These are phyloP conservation scores for Chrysanthemum seticuspe DNA, from an alignment of 129 eudicot genomes.

Conservation along the genomic window DNA sequence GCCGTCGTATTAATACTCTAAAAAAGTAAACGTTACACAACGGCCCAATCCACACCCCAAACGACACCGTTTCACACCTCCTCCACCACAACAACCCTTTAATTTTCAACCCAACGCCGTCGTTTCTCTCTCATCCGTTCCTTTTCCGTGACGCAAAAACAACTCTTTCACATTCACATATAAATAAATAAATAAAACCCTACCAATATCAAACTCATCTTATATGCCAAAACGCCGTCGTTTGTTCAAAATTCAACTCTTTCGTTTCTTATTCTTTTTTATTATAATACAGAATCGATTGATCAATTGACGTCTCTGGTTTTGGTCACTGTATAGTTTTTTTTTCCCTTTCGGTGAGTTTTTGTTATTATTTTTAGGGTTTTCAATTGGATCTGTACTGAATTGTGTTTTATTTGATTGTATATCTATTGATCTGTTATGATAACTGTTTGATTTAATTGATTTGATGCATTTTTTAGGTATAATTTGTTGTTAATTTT, in stretches of 20 bases:
- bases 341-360: slow-evolving; percentile 16
- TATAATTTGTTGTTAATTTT: too few species aligned
- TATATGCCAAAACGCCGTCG: slow-evolving; percentile 8
- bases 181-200: background rate
- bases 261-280: background rate
- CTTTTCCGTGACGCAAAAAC: slow-evolving; percentile 10
- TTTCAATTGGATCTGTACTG: background rate
- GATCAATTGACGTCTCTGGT: slow-evolving; percentile 5
- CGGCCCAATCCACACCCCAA: too few species aligned
- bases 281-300: background rate
- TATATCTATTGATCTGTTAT: too few species aligned
- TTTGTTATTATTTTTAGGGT: background rate
- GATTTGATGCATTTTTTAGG: background rate
- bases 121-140: slow-evolving; percentile 33
- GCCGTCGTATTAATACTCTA: background rate
- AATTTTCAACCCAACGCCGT: slow-evolving; percentile 21
- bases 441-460: too few species aligned
- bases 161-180: slow-evolving; percentile 4
- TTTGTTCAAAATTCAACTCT: slow-evolving; percentile 14
- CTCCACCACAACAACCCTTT: background rate
- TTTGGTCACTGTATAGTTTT: slow-evolving; percentile 15
- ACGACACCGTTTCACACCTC: too few species aligned
- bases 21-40: too few species aligned
- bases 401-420: slow-evolving; percentile 5
- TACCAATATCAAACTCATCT: background rate